Conservation (phyloP, 2,329 filamentous ascomycete species). For the Neofusicoccum cordaticola region DNA sequence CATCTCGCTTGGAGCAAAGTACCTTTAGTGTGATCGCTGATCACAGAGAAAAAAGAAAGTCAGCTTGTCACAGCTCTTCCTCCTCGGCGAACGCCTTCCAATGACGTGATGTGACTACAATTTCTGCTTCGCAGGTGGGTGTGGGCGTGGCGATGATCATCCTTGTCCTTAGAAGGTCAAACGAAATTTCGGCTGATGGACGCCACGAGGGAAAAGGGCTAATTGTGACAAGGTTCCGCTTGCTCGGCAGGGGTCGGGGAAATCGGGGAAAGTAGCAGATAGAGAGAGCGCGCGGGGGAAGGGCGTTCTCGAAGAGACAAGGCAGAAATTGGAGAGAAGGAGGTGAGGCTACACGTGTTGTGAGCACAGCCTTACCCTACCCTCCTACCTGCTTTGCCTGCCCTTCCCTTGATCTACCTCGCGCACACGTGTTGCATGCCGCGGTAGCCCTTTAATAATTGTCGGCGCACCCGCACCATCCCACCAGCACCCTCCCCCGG, state of each 20-base stretch:
- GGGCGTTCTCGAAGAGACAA: too few relatives aligned
- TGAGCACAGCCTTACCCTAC: not conserved
- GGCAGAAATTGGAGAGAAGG: not conserved
- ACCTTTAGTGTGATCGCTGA: not conserved
- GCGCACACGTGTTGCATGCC: slow-evolving; percentile 9
- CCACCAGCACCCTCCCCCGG: not conserved
- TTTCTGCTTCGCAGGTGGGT: not conserved
- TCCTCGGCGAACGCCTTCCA: not conserved
- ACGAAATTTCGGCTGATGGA: not conserved
- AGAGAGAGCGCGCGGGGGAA: not conserved
- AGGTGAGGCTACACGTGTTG: not conserved
- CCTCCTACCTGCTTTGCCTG: too few relatives aligned
- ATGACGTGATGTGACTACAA: slow-evolving; percentile 7
- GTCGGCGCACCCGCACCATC: not conserved
- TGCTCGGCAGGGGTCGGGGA: not conserved
- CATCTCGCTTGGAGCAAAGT: not conserved
- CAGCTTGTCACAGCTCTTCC: not conserved
- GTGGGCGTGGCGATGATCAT: not conserved
- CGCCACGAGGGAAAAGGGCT: not conserved
- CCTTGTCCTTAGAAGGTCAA: too few relatives aligned
- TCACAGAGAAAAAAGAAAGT: not conserved
- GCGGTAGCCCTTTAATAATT: slow-evolving; percentile 8
- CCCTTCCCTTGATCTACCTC: slow-evolving; percentile 1
- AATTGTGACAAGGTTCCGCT: not conserved
- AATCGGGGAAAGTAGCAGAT: slow-evolving; percentile 8